Evolutionary conservation across 1,284 basidiomycete genomes (phyloP).

Genomic region (Ustilago lituana): DNA sequence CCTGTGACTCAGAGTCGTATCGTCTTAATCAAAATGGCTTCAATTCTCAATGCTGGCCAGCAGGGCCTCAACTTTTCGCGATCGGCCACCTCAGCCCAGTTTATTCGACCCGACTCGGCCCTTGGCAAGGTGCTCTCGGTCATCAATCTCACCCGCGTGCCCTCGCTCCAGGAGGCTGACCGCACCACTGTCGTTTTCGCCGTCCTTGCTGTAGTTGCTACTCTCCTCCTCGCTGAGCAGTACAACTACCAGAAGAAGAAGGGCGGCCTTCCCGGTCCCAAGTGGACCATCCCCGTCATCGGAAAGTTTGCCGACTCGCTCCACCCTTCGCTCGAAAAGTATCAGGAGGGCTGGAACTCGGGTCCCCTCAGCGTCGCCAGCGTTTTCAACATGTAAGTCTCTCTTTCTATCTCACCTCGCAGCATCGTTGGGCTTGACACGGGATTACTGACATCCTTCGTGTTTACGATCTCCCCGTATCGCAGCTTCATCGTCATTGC

Average conservation of each 20-base stretch:
- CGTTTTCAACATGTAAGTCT: constrained; percentile 64
- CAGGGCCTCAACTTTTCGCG: constrained; percentile 43
- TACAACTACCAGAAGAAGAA: constrained; percentile 60
- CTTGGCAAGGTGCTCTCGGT: constrained; percentile 38
- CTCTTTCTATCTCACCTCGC: not conserved
- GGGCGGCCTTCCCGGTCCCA: constrained; percentile 59
- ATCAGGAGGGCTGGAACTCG: constrained; percentile 65
- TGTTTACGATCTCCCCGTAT: no score
- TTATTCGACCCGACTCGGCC: constrained; percentile 20
- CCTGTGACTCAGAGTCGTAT: not conserved
- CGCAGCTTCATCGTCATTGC: constrained; percentile 67
- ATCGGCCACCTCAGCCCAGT: constrained; percentile 9
- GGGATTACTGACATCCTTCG: no score
- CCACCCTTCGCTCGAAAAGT: constrained; percentile 64
- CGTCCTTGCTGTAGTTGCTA: constrained; percentile 52
- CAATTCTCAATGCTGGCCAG: constrained; percentile 40
- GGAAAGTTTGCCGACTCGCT: constrained; percentile 67
- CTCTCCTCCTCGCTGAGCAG: constrained; percentile 57
- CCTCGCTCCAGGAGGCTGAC: constrained; percentile 46
- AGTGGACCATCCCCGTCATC: constrained; percentile 66
- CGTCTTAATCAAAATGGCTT: constrained; percentile 27
- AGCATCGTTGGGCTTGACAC: no score
- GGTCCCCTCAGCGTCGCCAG: constrained; percentile 66
- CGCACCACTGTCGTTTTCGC: constrained; percentile 53
- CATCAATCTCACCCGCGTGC: constrained; percentile 34